Evolutionary conservation across 257 asterid species (phyloP).

Genomic region (Coffea canephora): DNA sequence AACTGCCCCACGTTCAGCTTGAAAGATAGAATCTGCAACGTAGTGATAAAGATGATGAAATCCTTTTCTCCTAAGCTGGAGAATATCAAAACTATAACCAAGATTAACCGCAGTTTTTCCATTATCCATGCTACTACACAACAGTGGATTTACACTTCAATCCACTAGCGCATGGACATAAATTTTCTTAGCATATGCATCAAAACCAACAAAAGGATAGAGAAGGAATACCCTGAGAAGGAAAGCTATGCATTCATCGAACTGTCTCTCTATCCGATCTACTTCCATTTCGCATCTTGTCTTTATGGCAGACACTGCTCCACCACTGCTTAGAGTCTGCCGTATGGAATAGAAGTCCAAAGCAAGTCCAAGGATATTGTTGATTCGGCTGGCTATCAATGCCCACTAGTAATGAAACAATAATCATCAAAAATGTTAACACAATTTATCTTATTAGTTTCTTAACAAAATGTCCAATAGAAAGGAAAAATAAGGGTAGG

Average conservation of each 20-base stretch:
- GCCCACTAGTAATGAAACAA: constrained; percentile 60
- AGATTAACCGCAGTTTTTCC: background rate
- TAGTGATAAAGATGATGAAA: constrained; percentile 2
- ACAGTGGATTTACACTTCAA: background rate
- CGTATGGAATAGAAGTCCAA: constrained; percentile 77
- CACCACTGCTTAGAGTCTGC: constrained; percentile 67
- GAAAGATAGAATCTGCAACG: constrained; percentile 79
- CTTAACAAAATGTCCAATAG: background rate
- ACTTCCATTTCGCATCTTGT: constrained; percentile 85
- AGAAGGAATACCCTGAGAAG: constrained; percentile 74
- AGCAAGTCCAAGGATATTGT: constrained; percentile 82
- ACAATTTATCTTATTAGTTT: too few species aligned
- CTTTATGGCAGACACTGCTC: constrained; percentile 70
- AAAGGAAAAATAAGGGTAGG: background rate
- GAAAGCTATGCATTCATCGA: constrained; percentile 91
- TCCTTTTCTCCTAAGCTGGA: background rate
- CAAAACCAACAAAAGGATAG: constrained; percentile 9
- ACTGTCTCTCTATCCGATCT: constrained; percentile 82
- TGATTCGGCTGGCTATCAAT: constrained; percentile 90
- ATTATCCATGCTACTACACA: background rate
- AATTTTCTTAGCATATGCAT: background rate
- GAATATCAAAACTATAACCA: background rate
- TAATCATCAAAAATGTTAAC: constrained; percentile 1
- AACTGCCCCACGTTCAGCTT: constrained; percentile 97
- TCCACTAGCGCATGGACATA: background rate